phyloP scores from a whole-genome alignment of 495 filamentous ascomycete species.

The Physcia stellaris region DNA sequence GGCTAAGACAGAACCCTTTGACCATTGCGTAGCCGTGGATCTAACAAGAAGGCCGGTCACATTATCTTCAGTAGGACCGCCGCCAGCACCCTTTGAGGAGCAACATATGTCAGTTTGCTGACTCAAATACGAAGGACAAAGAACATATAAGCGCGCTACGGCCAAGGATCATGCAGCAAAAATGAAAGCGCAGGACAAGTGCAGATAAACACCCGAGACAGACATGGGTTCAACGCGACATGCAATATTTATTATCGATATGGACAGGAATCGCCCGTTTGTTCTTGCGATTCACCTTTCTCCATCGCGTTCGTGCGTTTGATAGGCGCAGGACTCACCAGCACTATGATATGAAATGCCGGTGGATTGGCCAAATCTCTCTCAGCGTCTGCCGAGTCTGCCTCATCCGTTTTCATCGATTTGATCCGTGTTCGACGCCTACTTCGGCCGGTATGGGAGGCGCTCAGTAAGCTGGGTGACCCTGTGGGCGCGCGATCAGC shows the following conservation, averaged over 20 bases:
- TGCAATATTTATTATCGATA: too few relatives aligned
- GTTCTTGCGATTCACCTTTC: too few relatives aligned
- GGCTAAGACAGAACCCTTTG: conserved; percentile 64
- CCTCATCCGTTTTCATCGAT: conserved; percentile 17
- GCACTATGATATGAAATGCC: conserved; percentile 64
- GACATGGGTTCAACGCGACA: too few relatives aligned
- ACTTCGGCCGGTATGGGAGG: too few relatives aligned
- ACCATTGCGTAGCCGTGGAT: conserved; percentile 64
- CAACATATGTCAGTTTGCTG: conserved; percentile 18
- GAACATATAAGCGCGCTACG: conserved; percentile 1
- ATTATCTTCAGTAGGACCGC: conserved; percentile 79
- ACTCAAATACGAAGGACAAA: conserved; percentile 6
- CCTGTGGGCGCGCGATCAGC: too few relatives aligned
- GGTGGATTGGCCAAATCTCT: conserved; percentile 19
- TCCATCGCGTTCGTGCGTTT: conserved; percentile 1
- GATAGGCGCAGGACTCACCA: conserved; percentile 42
- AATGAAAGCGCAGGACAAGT: not conserved
- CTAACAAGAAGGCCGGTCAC: conserved; percentile 82
- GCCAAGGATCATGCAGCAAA: not conserved
- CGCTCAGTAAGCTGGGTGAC: too few relatives aligned
- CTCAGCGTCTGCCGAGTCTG: conserved; percentile 12
- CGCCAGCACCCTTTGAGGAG: conserved; percentile 60
- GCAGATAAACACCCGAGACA: not conserved
- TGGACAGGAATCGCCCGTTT: conserved; percentile 1
- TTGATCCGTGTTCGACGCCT: too few relatives aligned